Base-by-base conservation (phyloP, 352 stramenopile species). In the Phytophthora lateralis region DNA sequence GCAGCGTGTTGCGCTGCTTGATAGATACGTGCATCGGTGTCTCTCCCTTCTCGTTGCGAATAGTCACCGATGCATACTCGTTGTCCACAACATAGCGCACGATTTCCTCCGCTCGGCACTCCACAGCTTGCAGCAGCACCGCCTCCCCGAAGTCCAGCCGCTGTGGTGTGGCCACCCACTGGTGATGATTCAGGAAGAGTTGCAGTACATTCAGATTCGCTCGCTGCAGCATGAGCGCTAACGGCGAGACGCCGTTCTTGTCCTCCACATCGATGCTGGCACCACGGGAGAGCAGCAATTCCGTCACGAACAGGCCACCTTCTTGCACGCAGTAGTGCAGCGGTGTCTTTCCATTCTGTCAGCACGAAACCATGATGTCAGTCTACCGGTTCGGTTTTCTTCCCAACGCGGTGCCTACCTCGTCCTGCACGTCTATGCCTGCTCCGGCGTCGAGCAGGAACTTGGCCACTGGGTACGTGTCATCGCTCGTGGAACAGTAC, bases 161-260 rank as follows among this genome's bases (percentile, higher is more conserved):
- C 4, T 55, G 17, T 1, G 56, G 12, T 2, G 59, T 76, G 0
- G 38, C 42, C 17, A 72, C 69, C 4, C 53, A 55, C 15, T 64
- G 55, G 26, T 69, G 56, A 26, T 77, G 64, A 27, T 77, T 74
- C 15, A 77, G 17, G 38, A 77, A 61, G 5, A 77, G 30, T 44
- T 77, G 69, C 1, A 77, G 30, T 4, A 68, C 15, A 17, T 39
- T 71, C 21, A 68, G 1, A 32, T 68, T 57, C 4, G 12, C 21
- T 0, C 34, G 35, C n/a, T 69, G 55, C 5, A 66, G 4, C 4
- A 61, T n/a, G 2, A 71, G 21, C 0, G 6, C 3, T 10, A 77
- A 21, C 6, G 60, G 52, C 0, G 65, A 50, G 1, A 52, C 17
- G 8, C 65, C 69, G 6, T 59, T 35, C 12, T 34, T 41, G 34